Percentiles rank a stretch among this genome's conserved stretches.
These are phyloP conservation scores for Cymbopogon citratus DNA, from an alignment of 176 grass and related monocot species.

Conservation along the genomic window DNA sequence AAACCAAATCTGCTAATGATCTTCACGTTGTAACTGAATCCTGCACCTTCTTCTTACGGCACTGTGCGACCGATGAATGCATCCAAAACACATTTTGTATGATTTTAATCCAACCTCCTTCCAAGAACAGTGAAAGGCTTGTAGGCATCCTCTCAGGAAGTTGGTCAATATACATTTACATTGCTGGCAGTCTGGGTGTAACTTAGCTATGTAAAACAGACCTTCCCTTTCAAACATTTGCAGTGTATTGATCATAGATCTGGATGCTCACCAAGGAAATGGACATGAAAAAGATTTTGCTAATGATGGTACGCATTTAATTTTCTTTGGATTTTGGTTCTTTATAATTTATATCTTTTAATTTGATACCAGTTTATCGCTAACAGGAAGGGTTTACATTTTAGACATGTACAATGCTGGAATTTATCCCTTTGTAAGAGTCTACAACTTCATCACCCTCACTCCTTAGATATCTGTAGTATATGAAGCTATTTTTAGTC, in stretches of 20 bases:
- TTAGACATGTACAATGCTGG: conserved; percentile 95
- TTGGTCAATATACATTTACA: neutral
- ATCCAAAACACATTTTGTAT: neutral
- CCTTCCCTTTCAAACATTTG: conserved; percentile 16
- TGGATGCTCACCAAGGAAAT: conserved; percentile 99
- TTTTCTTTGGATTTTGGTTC: conserved; percentile 4
- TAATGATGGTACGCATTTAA: conserved; percentile 48
- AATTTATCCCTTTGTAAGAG: conserved; percentile 91
- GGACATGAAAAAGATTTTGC: conserved; percentile 91
- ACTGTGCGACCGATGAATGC: neutral
- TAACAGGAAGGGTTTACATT: conserved; percentile 80
- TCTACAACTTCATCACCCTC: neutral
- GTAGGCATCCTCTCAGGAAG: neutral
- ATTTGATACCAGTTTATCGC: neutral
- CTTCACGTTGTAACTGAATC: neutral
- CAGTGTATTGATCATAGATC: conserved; percentile 95
- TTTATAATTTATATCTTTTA: neutral
- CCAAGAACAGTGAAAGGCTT: neutral
- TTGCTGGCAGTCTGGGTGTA: neutral
- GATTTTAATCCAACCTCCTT: neutral
- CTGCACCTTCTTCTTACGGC: neutral
- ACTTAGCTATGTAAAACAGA: neutral
- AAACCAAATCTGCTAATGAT: neutral
- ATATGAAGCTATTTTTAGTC: neutral
- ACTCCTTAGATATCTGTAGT: neutral